Percentiles rank a stretch among this genome's conserved stretches.
Conservation (phyloP, 768 basidiomycete genomes). For the Sporobolomyces pararoseus region DNA sequence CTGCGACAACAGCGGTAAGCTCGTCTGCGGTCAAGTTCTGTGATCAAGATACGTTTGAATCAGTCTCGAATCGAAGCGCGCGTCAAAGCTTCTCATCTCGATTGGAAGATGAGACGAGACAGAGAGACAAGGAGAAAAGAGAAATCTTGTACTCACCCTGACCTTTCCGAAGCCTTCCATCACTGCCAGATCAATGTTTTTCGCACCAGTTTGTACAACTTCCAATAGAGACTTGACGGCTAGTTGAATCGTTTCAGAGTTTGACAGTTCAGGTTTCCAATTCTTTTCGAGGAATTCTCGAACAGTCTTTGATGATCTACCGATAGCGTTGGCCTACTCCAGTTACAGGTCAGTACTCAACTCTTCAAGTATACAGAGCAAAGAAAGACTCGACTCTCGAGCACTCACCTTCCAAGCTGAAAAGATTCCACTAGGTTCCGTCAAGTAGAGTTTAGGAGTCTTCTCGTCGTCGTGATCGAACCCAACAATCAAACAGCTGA, state of each 20-base stretch:
- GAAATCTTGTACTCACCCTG: slow-evolving; percentile 70
- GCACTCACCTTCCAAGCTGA: slow-evolving; percentile 88
- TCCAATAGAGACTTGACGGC: slow-evolving; percentile 93
- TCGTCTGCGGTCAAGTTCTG: slow-evolving; percentile 81
- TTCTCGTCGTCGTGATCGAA: slow-evolving; percentile 84
- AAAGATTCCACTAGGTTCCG: slow-evolving; percentile 96
- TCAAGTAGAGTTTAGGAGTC: slow-evolving; percentile 85
- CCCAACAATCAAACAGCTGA: slow-evolving; percentile 91
- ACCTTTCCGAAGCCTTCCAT: slow-evolving; percentile 94
- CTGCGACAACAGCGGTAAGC: slow-evolving; percentile 84
- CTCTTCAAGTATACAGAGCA: too few species aligned
- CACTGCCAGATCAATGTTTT: slow-evolving; percentile 98
- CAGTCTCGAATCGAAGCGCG: too few species aligned
- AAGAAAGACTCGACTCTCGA: too few species aligned
- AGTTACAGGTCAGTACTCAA: too few species aligned
- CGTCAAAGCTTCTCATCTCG: too few species aligned
- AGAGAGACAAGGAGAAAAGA: background rate
- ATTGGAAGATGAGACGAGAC: background rate
- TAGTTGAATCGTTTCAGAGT: slow-evolving; percentile 88
- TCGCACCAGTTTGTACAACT: slow-evolving; percentile 99
- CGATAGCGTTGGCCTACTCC: slow-evolving; percentile 87
- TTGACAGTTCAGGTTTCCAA: slow-evolving; percentile 80
- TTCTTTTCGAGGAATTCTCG: slow-evolving; percentile 98
- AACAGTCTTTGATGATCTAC: slow-evolving; percentile 95
- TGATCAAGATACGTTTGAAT: too few species aligned